A percentile compares a stretch with the other conserved stretches of the same genome.
Evolutionary conservation across 306 rosid genomes (phyloP).

Genomic region (Fagus crenata): DNA sequence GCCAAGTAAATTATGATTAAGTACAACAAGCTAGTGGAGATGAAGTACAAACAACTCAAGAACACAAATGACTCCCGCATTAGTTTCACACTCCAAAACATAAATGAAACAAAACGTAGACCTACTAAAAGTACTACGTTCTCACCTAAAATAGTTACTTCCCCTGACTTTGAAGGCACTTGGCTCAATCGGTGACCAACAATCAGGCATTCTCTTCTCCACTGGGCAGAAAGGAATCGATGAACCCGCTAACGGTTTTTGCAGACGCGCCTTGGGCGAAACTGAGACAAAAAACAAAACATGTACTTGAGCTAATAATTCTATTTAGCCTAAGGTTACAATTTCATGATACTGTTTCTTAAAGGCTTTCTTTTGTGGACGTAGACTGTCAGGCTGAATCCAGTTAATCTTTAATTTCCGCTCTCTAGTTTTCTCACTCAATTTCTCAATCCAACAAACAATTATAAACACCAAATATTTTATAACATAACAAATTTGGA

Average conservation of each 20-base stretch:
- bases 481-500: neutral
- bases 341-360: too few species aligned
- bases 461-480: neutral
- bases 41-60: constrained; percentile 16
- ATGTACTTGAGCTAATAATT: constrained; percentile 18
- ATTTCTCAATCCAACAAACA: neutral
- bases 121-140: neutral
- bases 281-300: constrained; percentile 46
- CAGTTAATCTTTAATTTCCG: too few species aligned
- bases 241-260: constrained; percentile 69
- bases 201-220: constrained; percentile 68
- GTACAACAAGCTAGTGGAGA: constrained; percentile 18
- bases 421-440: too few species aligned
- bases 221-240: constrained; percentile 59
- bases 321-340: too few species aligned
- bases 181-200: constrained; percentile 90
- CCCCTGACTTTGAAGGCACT: constrained; percentile 84
- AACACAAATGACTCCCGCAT: constrained; percentile 3
- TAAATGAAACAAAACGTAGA: neutral
- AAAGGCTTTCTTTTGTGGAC: neutral
- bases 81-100: neutral
- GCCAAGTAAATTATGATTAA: constrained; percentile 29
- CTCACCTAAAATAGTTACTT: constrained; percentile 75
- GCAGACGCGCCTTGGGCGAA: constrained; percentile 65
- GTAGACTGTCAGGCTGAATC: neutral